These are phyloP conservation scores for Dothistroma septosporum DNA, from an alignment of 2,329 filamentous ascomycete genomes.

Conservation along the genomic window DNA sequence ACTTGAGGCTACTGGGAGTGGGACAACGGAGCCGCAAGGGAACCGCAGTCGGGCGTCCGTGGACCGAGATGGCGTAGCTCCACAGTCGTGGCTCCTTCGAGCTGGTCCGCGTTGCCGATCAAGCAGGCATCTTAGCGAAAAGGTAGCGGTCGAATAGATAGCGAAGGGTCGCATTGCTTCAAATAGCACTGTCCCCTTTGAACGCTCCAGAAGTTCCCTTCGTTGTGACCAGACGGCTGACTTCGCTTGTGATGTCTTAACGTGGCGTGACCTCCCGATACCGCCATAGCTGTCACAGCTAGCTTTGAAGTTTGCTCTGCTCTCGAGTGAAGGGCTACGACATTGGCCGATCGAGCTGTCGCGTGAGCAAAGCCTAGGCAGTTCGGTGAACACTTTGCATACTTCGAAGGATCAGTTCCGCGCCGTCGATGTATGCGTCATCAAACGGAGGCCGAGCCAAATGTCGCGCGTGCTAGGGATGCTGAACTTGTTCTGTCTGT, in stretches of 20 bases:
- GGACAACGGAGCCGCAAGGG: background rate
- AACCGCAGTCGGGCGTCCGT: background rate
- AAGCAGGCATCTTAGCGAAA: no score
- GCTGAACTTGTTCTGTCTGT: background rate
- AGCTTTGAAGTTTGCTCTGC: background rate
- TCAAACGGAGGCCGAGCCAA: background rate
- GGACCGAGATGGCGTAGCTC: background rate
- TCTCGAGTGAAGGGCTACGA: background rate
- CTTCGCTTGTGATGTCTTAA: no score
- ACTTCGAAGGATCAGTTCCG: background rate
- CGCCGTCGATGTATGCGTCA: background rate
- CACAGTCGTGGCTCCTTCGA: background rate
- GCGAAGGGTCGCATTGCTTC: no score
- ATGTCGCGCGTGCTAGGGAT: background rate
- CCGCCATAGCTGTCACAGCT: background rate
- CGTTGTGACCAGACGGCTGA: no score
- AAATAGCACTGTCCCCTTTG: no score
- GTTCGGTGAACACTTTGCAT: background rate
- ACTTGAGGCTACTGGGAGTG: background rate
- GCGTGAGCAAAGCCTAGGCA: background rate
- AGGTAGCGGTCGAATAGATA: no score
- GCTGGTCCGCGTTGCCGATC: no score
- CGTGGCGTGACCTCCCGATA: no score
- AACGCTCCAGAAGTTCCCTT: no score
- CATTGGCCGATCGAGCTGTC: background rate